Base-by-base conservation (phyloP, 768 basidiomycete species). In the Tricholoma matsutake region DNA sequence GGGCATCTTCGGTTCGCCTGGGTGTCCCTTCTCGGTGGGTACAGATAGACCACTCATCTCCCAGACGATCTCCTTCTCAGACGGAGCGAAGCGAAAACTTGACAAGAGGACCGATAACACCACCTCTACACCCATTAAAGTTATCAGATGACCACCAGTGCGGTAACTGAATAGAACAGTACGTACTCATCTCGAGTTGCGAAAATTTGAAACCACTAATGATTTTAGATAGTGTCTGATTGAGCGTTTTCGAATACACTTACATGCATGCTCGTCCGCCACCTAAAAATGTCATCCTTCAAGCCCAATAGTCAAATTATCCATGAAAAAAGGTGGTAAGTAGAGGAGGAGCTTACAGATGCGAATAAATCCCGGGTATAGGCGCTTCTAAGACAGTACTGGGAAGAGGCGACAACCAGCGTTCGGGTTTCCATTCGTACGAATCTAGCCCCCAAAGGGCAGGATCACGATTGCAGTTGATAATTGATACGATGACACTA, bases 191-290 rank as follows among this genome's bases (percentile, higher is more conserved):
- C 62, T 78, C 78, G 13, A 81, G 65, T 60, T 77, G 74, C 1
- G 78, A 74, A 65, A 78, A 79, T 59, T 79, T 78, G 71, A 79
- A 79, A 49, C 78, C 79, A 22, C 75, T 77, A 61, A 7, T 43
- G 51, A 53, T 56, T 39, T 22, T 18, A 6, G 2, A 11, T 1
- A 35, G 22, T 6, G 11, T 56, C 7, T 20, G 58, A 49, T 54
- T 4, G 28, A 41, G 28, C 7, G 4, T 8, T 9, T 4, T n/a
- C n/a, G 13, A 10, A 16, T 16, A 41, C n/a, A 60, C 73, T 56
- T 39, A 76, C 72, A 78, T 73, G 72, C 75, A 76, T 4, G 74
- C 65, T 35, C 73, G 61, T 13, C 67, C 66, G 8, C 75, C 76
- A 2, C 68, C 74, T 14, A 71, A 45, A 65, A 78, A 77, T 4